phyloP scores from a whole-genome alignment of 2,329 filamentous ascomycete species.

The Phoma sp. region DNA sequence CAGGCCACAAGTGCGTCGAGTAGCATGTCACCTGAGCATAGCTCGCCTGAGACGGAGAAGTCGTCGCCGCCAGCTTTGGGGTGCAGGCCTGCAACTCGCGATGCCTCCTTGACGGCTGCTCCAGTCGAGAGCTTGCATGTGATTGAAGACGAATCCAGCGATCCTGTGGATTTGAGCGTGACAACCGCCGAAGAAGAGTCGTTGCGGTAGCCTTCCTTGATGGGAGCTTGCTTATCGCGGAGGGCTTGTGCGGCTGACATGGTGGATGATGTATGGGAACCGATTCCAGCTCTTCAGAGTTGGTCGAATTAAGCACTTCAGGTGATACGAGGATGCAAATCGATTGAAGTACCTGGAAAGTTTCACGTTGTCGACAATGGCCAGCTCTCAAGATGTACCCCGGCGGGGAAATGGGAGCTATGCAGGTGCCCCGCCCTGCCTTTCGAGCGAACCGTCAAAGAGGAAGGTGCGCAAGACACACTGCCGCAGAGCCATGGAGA shows the following conservation, averaged over 20 bases:
- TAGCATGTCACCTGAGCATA: conserved; percentile 59
- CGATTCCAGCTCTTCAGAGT: background rate
- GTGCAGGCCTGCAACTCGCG: conserved; percentile 55
- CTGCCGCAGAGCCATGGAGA: too few relatives aligned
- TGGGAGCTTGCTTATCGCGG: conserved; percentile 56
- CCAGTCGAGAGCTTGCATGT: conserved; percentile 56
- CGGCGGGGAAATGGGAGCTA: conserved; percentile 24
- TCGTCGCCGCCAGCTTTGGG: conserved; percentile 54
- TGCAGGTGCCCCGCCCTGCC: conserved; percentile 23
- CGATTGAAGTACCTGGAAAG: background rate
- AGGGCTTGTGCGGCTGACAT: conserved; percentile 46
- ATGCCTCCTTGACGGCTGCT: conserved; percentile 48
- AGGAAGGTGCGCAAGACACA: conserved; percentile 2
- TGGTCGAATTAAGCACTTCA: too few relatives aligned
- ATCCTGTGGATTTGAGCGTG: conserved; percentile 54
- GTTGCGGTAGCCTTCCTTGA: conserved; percentile 54
- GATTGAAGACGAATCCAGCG: conserved; percentile 53
- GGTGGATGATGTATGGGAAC: background rate
- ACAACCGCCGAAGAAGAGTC: conserved; percentile 54
- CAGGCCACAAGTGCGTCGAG: conserved; percentile 59
- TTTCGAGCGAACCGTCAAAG: conserved; percentile 21
- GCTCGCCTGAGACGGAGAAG: conserved; percentile 53
- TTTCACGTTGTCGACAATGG: background rate
- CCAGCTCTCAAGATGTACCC: conserved; percentile 10
- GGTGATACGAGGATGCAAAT: too few relatives aligned